Evolutionary conservation across 2,329 filamentous ascomycete species (phyloP), one percentile per base, ranked within the genome.

Genomic region (Aspergillus fijiensis): DNA sequence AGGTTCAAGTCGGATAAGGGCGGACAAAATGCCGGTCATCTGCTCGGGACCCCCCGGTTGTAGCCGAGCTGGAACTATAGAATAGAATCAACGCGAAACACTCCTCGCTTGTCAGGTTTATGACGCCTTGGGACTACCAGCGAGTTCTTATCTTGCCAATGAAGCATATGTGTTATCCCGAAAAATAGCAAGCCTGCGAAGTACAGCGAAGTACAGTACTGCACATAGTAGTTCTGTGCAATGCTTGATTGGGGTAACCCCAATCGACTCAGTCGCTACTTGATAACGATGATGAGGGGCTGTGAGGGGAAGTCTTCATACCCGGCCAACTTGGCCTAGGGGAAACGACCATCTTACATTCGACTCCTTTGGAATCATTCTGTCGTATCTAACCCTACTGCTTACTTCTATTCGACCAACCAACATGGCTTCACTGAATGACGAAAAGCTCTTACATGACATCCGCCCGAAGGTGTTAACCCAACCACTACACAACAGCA

Each of bases 401-500:
- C 14, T 35, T 16, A 19, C 16, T 45, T 19, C 3, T 16, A 19
- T 45, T 19, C 42, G n/a, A n/a, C 21, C 21, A 12, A 10, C 42
- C 42, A 49, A 16, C 49, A 65, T 63, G 61, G 51, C 59, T 12
- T 51, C 59, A 49, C 49, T 69, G 42, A 62, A 64, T 48, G 61
- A 65, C 42, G 53, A 55, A 48, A 23, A 55, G 11, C 31, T 29
- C 45, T 63, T 76, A 51, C 69, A 72, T 56, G 60, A 64, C 10
- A 66, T 72, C 29, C 66, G 61, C 49, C 67, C 67, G 21, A 64
- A 49, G n/a, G 54, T 60, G 7, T 59, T 71, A 42, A 25, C 56
- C 6, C 74, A 78, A 51, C 76, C 77, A n/a, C 70, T 76, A 16
- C 70, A 78, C 54, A 79, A 80, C 57, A 75, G 71, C 65, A 80